These are phyloP conservation scores for Zasmidium citrigriseum DNA, from an alignment of 2,329 filamentous ascomycete genomes.

Conservation along the genomic window DNA sequence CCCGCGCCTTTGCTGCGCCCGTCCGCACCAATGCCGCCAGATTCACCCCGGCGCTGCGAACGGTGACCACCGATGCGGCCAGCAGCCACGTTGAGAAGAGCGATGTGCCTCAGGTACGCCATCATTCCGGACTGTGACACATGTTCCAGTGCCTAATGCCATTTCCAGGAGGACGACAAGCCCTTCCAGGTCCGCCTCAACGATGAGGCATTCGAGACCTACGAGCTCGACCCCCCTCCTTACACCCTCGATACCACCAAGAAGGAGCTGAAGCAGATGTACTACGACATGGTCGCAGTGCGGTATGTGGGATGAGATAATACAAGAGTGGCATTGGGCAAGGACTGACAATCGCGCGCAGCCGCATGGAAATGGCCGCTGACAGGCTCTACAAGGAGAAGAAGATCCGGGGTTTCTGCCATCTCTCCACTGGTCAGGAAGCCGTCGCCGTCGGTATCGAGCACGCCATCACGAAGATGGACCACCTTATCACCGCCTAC, in stretches of 20 bases:
- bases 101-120: conserved; percentile 66
- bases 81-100: conserved; percentile 84
- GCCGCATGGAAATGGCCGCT: conserved; percentile 99
- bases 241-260: conserved; percentile 95
- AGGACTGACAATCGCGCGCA: conserved; percentile 43
- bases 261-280: conserved; percentile 98
- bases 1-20: conserved; percentile 37
- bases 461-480: conserved; percentile 85
- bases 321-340: background rate
- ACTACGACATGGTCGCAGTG: conserved; percentile 93
- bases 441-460: conserved; percentile 96
- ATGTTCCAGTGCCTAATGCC: conserved; percentile 7
- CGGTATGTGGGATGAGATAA: conserved; percentile 62
- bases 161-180: conserved; percentile 81
- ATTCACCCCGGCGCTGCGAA: conserved; percentile 55
- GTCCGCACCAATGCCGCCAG: conserved; percentile 30
- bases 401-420: conserved; percentile 99
- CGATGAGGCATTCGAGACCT: conserved; percentile 99
- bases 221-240: conserved; percentile 93
- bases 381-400: conserved; percentile 99
- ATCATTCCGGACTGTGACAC: background rate
- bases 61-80: conserved; percentile 93
- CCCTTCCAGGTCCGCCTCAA: conserved; percentile 89
- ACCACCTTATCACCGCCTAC: conserved; percentile 97
- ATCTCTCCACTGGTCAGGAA: conserved; percentile 96